Conservation (phyloP, 352 stramenopile species). For the Pythium monospermum region DNA sequence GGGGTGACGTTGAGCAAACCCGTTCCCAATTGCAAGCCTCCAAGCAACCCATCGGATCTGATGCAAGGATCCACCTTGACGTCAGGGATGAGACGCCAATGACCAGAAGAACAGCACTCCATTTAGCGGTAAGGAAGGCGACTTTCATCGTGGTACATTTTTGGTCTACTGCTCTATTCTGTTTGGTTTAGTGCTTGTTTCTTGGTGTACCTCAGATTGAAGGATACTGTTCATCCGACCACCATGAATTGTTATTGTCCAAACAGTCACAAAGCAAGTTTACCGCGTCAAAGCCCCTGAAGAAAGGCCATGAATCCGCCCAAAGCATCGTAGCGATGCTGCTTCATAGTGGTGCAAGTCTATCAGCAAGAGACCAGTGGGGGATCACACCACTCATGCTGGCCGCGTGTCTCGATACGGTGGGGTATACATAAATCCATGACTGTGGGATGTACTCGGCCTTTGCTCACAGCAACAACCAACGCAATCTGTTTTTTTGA, state of each 20-base stretch:
- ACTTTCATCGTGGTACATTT: neutral
- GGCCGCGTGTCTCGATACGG: slow-evolving; percentile 27
- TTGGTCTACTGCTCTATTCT: neutral
- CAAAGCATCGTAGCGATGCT: too few relatives aligned
- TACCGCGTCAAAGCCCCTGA: too few relatives aligned
- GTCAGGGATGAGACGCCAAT: slow-evolving; percentile 28
- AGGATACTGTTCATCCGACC: neutral
- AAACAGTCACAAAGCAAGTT: too few relatives aligned
- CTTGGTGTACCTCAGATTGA: neutral
- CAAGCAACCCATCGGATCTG: too few relatives aligned
- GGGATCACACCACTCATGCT: slow-evolving; percentile 62
- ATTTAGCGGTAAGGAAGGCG: slow-evolving; percentile 48
- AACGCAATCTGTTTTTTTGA: neutral
- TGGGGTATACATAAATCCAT: slow-evolving; percentile 7
- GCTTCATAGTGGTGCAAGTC: slow-evolving; percentile 9
- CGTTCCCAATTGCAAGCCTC: slow-evolving; percentile 1
- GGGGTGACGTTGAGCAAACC: neutral
- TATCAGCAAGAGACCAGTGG: slow-evolving; percentile 41
- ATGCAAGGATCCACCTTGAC: slow-evolving; percentile 1
- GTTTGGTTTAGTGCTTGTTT: neutral
- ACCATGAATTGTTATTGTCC: too few relatives aligned
- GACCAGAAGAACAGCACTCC: slow-evolving; percentile 35
- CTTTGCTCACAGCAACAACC: neutral
- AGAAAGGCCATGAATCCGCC: too few relatives aligned
- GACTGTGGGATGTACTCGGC: neutral